Conservation (phyloP, 75 land plant genomes). For the Sequoiadendron giganteum region DNA sequence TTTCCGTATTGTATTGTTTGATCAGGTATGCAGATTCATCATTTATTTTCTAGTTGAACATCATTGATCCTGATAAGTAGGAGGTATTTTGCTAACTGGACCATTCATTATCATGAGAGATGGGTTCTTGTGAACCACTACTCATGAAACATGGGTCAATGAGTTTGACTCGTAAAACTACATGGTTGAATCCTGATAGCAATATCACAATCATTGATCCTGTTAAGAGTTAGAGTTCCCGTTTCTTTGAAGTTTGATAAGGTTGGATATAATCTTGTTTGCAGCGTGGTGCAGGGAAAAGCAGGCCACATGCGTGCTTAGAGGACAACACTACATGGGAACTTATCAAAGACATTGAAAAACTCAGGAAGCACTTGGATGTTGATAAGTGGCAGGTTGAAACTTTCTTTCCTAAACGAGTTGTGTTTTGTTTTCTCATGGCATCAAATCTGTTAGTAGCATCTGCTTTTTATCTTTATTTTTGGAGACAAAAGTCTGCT, state of each 20-base stretch:
- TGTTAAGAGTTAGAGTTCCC: background rate
- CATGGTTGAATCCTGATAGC: no score
- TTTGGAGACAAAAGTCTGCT: background rate
- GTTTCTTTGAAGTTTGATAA: background rate
- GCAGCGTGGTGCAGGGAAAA: conserved; percentile 53
- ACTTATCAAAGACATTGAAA: conserved; percentile 40
- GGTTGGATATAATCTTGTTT: background rate
- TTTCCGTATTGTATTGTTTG: conserved; percentile 44
- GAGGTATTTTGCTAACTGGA: no score
- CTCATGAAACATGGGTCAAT: no score
- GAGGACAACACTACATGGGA: conserved; percentile 56
- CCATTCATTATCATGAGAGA: no score
- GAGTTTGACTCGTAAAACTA: no score
- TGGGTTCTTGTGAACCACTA: no score
- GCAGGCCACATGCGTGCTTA: conserved; percentile 51
- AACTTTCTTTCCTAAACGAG: background rate
- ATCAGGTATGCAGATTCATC: conserved; percentile 26
- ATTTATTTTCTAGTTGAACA: background rate
- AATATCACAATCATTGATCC: background rate
- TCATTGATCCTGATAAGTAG: background rate
- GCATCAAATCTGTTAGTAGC: background rate
- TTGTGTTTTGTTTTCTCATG: background rate
- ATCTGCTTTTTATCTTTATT: background rate
- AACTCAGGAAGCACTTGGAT: conserved; percentile 34
- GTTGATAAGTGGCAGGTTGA: conserved; percentile 52